phyloP scores from a whole-genome alignment of 2,329 filamentous ascomycete genomes.

The Ophiostoma perfectum region DNA sequence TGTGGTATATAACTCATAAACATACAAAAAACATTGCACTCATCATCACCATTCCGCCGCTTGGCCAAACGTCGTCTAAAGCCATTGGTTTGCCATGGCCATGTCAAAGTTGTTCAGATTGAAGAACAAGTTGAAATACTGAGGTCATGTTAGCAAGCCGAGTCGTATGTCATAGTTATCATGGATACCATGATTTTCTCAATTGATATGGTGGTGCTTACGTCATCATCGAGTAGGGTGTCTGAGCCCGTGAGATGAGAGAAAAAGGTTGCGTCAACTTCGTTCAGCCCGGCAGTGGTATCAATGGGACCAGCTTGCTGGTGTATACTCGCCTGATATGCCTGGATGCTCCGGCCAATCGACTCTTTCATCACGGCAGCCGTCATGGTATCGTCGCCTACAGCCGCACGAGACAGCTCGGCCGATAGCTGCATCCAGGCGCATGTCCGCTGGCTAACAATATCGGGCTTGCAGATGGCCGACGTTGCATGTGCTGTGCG shows the following conservation, averaged over 20 bases:
- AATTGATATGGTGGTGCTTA: neutral
- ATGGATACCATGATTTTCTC: too few relatives aligned
- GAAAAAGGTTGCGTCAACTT: neutral
- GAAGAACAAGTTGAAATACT: conserved; percentile 10
- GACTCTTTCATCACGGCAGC: conserved; percentile 1
- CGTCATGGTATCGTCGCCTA: neutral
- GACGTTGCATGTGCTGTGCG: neutral
- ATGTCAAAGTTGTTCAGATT: conserved; percentile 27
- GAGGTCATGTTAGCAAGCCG: neutral
- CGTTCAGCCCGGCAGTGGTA: neutral
- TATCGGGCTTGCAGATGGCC: conserved; percentile 8
- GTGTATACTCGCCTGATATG: conserved; percentile 2
- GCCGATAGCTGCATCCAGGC: conserved; percentile 9
- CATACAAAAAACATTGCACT: neutral
- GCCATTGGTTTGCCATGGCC: conserved; percentile 1
- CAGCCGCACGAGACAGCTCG: conserved; percentile 8
- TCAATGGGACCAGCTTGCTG: neutral
- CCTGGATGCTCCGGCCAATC: neutral
- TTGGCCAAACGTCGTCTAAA: neutral
- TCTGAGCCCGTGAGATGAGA: neutral
- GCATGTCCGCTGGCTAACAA: conserved; percentile 11
- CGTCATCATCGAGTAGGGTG: conserved; percentile 4
- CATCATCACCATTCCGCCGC: neutral
- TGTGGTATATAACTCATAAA: conserved; percentile 2
- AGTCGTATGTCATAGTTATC: too few relatives aligned